These are phyloP conservation scores for Tardiomyces depauwii DNA, from an alignment of 1,139 yeast genomes.

Conservation along the genomic window DNA sequence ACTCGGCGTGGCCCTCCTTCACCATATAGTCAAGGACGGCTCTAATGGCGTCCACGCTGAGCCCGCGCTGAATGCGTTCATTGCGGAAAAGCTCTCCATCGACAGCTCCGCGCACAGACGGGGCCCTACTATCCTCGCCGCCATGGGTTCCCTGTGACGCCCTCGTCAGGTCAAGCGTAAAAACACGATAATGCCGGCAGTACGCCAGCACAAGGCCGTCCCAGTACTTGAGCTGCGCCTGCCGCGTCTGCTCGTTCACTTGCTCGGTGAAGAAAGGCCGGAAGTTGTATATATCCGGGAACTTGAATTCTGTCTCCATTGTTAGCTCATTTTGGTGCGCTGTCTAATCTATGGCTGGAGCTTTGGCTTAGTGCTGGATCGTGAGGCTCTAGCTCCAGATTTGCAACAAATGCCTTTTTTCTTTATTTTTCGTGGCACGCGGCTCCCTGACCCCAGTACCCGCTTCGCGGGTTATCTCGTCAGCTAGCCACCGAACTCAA, in stretches of 20 bases:
- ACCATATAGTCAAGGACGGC: constrained; percentile 52
- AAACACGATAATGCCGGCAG: constrained; percentile 46
- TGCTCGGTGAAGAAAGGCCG: constrained; percentile 92
- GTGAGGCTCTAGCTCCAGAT: too few species aligned
- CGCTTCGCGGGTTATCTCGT: too few species aligned
- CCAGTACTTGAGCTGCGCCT: constrained; percentile 61
- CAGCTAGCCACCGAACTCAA: too few species aligned
- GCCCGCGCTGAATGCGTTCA: constrained; percentile 37
- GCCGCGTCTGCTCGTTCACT: constrained; percentile 69
- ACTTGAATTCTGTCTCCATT: constrained; percentile 13
- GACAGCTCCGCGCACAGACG: not conserved
- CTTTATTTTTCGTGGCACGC: too few species aligned
- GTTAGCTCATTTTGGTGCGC: too few species aligned
- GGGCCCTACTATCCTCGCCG: too few species aligned
- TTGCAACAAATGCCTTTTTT: too few species aligned
- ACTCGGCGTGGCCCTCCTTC: constrained; percentile 41
- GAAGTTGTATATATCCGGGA: constrained; percentile 71
- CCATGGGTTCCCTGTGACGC: not conserved
- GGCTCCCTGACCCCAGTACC: too few species aligned
- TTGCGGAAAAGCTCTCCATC: constrained; percentile 17
- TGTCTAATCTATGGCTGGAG: too few species aligned
- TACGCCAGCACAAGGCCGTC: constrained; percentile 41
- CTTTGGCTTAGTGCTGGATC: too few species aligned
- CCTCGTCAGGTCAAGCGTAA: constrained; percentile 32
- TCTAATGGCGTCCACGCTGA: constrained; percentile 44